A percentile compares a stretch with the other conserved stretches of the same genome.
phyloP scores from a whole-genome alignment of 805 yeast species.

The Metschnikowia similis region DNA sequence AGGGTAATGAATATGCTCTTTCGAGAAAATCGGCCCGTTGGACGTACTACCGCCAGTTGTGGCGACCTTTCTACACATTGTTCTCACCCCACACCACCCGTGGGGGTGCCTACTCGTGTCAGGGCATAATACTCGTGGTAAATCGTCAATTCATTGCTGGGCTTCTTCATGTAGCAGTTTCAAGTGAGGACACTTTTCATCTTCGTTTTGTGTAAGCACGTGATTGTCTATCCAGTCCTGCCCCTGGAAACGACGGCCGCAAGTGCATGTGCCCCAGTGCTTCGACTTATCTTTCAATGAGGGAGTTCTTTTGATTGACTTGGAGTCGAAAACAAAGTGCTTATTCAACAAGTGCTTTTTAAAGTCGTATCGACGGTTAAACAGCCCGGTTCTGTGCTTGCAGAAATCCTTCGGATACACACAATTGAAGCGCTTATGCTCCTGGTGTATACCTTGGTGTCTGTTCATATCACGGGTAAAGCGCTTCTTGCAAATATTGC shows the following conservation, averaged over 20 bases:
- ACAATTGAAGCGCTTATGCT: slow-evolving; percentile 53
- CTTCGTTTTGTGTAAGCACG: slow-evolving; percentile 23
- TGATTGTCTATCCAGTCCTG: slow-evolving; percentile 37
- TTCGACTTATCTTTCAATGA: slow-evolving; percentile 51
- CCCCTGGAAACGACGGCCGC: slow-evolving; percentile 32
- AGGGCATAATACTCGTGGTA: neutral
- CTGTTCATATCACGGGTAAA: slow-evolving; percentile 60
- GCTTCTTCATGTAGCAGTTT: neutral
- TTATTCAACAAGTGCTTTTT: slow-evolving; percentile 60
- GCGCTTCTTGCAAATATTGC: slow-evolving; percentile 50
- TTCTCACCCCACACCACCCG: neutral
- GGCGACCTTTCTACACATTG: neutral
- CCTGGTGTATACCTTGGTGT: slow-evolving; percentile 60
- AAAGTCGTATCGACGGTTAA: slow-evolving; percentile 65
- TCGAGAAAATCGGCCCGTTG: neutral
- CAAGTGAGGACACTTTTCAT: slow-evolving; percentile 18
- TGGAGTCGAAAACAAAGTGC: slow-evolving; percentile 54
- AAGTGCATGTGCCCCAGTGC: slow-evolving; percentile 48
- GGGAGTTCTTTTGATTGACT: slow-evolving; percentile 39
- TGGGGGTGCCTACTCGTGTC: neutral
- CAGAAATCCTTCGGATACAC: slow-evolving; percentile 53
- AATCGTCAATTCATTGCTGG: slow-evolving; percentile 1
- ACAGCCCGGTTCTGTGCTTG: slow-evolving; percentile 55
- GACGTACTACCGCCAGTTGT: neutral
- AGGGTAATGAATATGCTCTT: neutral